Evolutionary conservation across 139 green algal genomes (phyloP).

Genomic region (Asterochloris erici): DNA sequence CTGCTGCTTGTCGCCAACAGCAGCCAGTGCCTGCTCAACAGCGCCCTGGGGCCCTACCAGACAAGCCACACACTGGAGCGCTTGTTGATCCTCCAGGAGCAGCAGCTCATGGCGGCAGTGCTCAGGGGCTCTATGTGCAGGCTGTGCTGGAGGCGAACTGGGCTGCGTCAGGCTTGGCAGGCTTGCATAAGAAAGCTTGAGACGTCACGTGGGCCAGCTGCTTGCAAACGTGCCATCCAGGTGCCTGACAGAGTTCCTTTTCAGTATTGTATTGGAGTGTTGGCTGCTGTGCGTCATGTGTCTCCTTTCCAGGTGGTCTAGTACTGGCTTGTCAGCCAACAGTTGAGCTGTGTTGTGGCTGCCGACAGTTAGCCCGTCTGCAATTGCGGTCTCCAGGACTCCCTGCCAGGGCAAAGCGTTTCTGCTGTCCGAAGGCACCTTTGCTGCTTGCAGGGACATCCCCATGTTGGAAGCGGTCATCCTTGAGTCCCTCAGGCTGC

Average conservation of each 20-base stretch:
- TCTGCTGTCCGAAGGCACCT: too few relatives aligned
- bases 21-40: neutral
- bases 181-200: too few relatives aligned
- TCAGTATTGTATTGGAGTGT: neutral
- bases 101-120: too few relatives aligned
- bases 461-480: constrained; percentile 62
- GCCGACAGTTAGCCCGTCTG: neutral
- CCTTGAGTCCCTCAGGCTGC: constrained; percentile 78
- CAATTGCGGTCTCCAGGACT: neutral
- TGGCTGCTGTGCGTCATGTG: neutral
- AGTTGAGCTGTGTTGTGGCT: neutral
- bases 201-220: too few relatives aligned
- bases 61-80: neutral
- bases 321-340: neutral
- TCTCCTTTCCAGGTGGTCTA: neutral
- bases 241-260: too few relatives aligned
- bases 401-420: neutral
- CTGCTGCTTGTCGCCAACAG: neutral
- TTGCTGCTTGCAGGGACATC: constrained; percentile 24
- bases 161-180: too few relatives aligned
- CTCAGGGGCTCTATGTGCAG: too few relatives aligned
- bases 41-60: too few relatives aligned
- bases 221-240: too few relatives aligned
- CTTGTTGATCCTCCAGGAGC: neutral
- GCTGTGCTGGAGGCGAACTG: too few relatives aligned